These are phyloP conservation scores for Tephrocybe sp. DNA, from an alignment of 768 basidiomycete genomes.

Conservation along the genomic window DNA sequence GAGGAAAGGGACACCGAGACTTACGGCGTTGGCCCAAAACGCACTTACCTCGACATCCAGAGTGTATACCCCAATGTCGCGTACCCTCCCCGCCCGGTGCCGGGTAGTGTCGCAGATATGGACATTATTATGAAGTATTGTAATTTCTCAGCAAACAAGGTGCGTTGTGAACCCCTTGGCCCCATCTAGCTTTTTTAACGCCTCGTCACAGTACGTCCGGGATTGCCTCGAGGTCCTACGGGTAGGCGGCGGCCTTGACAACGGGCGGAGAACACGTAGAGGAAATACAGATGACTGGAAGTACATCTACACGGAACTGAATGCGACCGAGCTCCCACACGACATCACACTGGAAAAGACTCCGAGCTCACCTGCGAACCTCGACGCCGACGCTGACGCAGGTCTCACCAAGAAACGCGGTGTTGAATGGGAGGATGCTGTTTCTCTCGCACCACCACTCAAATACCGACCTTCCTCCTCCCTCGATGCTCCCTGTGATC, in stretches of 20 bases:
- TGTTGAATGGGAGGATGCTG: conserved; percentile 53
- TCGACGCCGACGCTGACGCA: conserved; percentile 42
- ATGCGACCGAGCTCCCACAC: conserved; percentile 24
- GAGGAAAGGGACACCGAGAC: conserved; percentile 46
- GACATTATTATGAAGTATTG: conserved; percentile 86
- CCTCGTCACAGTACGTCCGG: conserved; percentile 76
- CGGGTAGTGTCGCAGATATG: conserved; percentile 83
- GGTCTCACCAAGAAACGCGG: conserved; percentile 59
- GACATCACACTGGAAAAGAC: conserved; percentile 18
- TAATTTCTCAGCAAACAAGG: conserved; percentile 75
- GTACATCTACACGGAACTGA: conserved; percentile 61
- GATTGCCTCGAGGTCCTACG: conserved; percentile 91
- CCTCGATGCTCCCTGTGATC: conserved; percentile 57
- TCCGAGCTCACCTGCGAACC: conserved; percentile 26
- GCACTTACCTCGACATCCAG: conserved; percentile 71
- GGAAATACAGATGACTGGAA: conserved; percentile 74
- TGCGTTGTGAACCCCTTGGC: conserved; percentile 21
- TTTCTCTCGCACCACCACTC: conserved; percentile 46
- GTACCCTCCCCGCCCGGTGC: conserved; percentile 81
- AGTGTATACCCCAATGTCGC: conserved; percentile 58
- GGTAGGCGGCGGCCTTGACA: conserved; percentile 81
- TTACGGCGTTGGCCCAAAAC: conserved; percentile 67
- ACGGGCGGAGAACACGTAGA: conserved; percentile 66
- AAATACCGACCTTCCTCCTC: conserved; percentile 41
- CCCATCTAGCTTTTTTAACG: conserved; percentile 6